Base-by-base conservation (phyloP, 495 filamentous ascomycete genomes). In the Pseudotulostoma volvatum region DNA sequence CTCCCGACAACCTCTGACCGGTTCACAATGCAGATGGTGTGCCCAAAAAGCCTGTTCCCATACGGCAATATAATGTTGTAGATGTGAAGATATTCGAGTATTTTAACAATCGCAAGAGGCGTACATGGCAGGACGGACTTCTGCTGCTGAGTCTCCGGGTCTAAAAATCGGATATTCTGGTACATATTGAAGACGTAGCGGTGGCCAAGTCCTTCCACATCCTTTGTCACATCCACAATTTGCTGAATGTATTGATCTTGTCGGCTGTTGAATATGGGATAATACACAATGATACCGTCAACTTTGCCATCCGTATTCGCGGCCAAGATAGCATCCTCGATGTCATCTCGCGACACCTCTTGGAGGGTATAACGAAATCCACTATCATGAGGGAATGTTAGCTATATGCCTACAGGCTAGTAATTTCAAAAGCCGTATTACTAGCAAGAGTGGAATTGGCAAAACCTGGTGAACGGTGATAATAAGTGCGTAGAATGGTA, bases 181-280 rank as follows among this genome's bases (percentile, higher is more conserved):
- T 95, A 97, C 84, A 97, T 93, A 69, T 97, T 97, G 73, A 87
- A 90, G 51, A 95, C 78, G 61, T 95, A 90, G 41, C 71, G 77
- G 55, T 95, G 88, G 47, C 77, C 86, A 38, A 97, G 77, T 16
- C 90, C 90, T 51, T 97, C 90, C 40, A 97, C 90, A 47, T 97
- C 90, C 60, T 97, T 97, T 54, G 65, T 56, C 34, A 92, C 70
- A 39, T 81, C 70, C 16, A 93, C 84, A n/a, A 92, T 79, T 61
- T 95, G 84, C 62, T 96, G 90, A 42, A 97, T 73, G 58, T 95
- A 94, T 49, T 77, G 76, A 56, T 97, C 90, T 49, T 93, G 81
- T 11, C 71, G 69, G 45, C 74, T 77, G 60, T 80, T 76, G 70
- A 93, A 96, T 58, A 97, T 93, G 31, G 90, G 90, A 60, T 95